Conservation (phyloP, 2,329 filamentous ascomycete genomes). For the Chalara sp. region DNA sequence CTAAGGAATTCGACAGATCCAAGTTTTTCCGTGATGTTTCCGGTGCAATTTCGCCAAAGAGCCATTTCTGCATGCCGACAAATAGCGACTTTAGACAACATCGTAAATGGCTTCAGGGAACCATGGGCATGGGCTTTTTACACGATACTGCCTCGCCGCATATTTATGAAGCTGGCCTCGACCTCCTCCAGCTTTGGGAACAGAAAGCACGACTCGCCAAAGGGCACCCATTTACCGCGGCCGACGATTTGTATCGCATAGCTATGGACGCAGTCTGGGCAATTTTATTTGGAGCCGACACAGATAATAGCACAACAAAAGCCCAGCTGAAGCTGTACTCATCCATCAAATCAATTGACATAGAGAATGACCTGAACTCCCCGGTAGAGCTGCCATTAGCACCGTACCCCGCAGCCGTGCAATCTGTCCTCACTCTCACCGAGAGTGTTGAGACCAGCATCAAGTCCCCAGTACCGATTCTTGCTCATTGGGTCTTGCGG, state of each 20-base stretch:
- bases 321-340: not conserved
- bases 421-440: not conserved
- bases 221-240: slow-evolving; percentile 7
- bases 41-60: slow-evolving; percentile 19
- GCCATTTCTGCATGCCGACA: slow-evolving; percentile 22
- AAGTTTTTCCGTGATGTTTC: slow-evolving; percentile 18
- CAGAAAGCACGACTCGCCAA: slow-evolving; percentile 14
- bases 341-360: not conserved
- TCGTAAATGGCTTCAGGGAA: slow-evolving; percentile 24
- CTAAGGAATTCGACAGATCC: slow-evolving; percentile 3
- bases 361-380: not conserved
- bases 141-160: slow-evolving; percentile 22
- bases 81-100: slow-evolving; percentile 23
- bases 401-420: not conserved
- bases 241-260: slow-evolving; percentile 5
- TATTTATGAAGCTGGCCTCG: slow-evolving; percentile 16
- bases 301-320: not conserved
- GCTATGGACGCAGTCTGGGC: slow-evolving; percentile 8
- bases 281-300: slow-evolving; percentile 5
- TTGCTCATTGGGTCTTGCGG: not conserved
- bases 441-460: slow-evolving; percentile 1
- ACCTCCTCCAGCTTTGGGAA: slow-evolving; percentile 25
- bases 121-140: slow-evolving; percentile 27
- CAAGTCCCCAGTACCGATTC: slow-evolving; percentile 1
- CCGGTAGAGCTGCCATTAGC: not conserved